phyloP scores from a whole-genome alignment of 2,329 filamentous ascomycete species.

The Chrysoporthe deuterocubensis region DNA sequence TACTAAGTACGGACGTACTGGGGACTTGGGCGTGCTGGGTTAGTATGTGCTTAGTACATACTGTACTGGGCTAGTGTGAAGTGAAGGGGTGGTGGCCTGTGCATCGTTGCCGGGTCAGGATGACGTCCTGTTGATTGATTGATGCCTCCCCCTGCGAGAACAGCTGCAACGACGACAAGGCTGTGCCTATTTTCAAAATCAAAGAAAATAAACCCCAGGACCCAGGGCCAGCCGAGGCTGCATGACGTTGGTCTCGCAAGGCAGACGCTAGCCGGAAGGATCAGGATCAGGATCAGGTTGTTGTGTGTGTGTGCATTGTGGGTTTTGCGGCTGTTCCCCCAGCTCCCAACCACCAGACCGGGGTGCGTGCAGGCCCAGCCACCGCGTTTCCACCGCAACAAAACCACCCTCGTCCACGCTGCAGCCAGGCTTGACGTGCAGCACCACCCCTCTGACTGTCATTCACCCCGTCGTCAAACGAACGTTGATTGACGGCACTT shows the following conservation, averaged over 20 bases:
- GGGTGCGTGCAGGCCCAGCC: constrained; percentile 25
- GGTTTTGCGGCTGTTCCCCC: constrained; percentile 3
- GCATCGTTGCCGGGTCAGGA: constrained; percentile 2
- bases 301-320: not conserved
- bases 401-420: constrained; percentile 19
- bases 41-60: no score
- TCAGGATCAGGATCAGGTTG: not conserved
- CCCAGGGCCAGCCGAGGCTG: not conserved
- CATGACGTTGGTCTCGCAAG: not conserved
- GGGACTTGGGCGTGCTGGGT: no score
- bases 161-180: not conserved
- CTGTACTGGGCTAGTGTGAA: no score
- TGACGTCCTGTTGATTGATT: constrained; percentile 8
- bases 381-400: constrained; percentile 30
- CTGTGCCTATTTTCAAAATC: not conserved
- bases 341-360: constrained; percentile 26
- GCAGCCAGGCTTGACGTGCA: constrained; percentile 20
- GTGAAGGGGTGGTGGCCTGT: not conserved
- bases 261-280: not conserved
- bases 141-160: not conserved
- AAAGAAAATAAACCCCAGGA: not conserved
- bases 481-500: constrained; percentile 1
- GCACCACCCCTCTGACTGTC: constrained; percentile 1
- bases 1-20: no score
- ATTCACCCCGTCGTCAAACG: not conserved